Evolutionary conservation across 768 basidiomycete species (phyloP).

Genomic region (Macrolepiota fuliginosa): DNA sequence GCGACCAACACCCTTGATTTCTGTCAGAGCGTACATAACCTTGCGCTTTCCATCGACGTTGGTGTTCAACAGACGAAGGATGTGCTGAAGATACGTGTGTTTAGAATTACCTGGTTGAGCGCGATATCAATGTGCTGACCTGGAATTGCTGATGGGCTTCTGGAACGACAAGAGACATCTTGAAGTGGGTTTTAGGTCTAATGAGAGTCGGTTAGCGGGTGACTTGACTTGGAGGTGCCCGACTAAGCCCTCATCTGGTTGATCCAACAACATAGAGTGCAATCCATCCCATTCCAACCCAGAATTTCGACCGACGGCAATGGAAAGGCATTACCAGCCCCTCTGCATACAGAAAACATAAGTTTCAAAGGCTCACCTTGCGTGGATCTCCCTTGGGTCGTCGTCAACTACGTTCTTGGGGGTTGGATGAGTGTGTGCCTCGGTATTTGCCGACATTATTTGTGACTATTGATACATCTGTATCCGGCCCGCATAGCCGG

Average conservation of each 20-base stretch:
- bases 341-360: not conserved
- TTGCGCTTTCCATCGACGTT: conserved; percentile 99
- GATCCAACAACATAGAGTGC: not conserved
- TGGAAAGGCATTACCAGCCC: not conserved
- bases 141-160: conserved; percentile 96
- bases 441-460: conserved; percentile 7
- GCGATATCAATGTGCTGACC: conserved; percentile 38
- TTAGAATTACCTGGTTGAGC: not conserved
- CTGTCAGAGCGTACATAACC: conserved; percentile 98
- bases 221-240: not conserved
- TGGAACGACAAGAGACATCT: conserved; percentile 96
- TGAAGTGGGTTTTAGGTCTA: conserved; percentile 21
- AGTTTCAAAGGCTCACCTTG: conserved; percentile 8
- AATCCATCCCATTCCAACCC: conserved; percentile 8
- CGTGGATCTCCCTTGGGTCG: conserved; percentile 3
- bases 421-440: not conserved
- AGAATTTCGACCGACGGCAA: not conserved
- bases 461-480: not conserved
- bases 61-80: conserved; percentile 98
- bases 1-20: conserved; percentile 99
- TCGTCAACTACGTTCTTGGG: conserved; percentile 2
- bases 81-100: conserved; percentile 62
- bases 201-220: conserved; percentile 18
- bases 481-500: too few relatives aligned
- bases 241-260: not conserved